Conservation (phyloP, 768 basidiomycete genomes). For the Leucocoprinus birnbaumii region DNA sequence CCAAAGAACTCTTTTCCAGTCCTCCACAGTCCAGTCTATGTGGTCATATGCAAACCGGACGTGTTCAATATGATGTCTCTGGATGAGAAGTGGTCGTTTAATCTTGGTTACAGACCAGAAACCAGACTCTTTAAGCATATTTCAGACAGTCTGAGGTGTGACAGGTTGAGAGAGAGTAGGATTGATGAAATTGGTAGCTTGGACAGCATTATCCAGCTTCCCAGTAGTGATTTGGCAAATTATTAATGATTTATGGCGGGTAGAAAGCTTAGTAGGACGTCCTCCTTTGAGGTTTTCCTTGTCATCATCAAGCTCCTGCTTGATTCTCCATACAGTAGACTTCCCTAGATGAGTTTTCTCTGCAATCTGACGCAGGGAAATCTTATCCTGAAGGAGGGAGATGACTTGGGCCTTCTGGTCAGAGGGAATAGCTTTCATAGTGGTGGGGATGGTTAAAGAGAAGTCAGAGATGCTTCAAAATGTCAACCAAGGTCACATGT, state of each 20-base stretch:
- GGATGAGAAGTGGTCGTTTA: too few species aligned
- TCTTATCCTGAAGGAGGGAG: too few species aligned
- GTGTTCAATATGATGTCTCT: too few species aligned
- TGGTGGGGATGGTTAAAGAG: too few species aligned
- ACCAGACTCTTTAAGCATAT: conserved; percentile 8
- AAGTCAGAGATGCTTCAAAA: conserved; percentile 1
- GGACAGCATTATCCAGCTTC: conserved; percentile 18
- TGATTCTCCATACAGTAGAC: not conserved
- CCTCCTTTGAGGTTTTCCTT: not conserved
- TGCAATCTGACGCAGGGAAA: not conserved
- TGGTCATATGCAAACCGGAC: not conserved
- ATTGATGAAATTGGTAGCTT: conserved; percentile 17
- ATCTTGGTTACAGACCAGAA: too few species aligned
- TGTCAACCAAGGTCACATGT: not conserved
- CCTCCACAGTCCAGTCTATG: conserved; percentile 8
- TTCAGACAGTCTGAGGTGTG: conserved; percentile 18
- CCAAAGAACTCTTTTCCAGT: conserved; percentile 10
- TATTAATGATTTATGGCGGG: conserved; percentile 13
- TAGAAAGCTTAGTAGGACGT: not conserved
- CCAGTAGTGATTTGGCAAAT: conserved; percentile 20
- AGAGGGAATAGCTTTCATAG: too few species aligned
- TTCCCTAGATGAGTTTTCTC: not conserved
- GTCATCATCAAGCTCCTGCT: too few species aligned
- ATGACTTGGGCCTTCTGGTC: too few species aligned
- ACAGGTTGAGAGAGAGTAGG: conserved; percentile 15